These are phyloP conservation scores for Yarrowia hollandica DNA, from an alignment of 805 yeast species.

Conservation along the genomic window DNA sequence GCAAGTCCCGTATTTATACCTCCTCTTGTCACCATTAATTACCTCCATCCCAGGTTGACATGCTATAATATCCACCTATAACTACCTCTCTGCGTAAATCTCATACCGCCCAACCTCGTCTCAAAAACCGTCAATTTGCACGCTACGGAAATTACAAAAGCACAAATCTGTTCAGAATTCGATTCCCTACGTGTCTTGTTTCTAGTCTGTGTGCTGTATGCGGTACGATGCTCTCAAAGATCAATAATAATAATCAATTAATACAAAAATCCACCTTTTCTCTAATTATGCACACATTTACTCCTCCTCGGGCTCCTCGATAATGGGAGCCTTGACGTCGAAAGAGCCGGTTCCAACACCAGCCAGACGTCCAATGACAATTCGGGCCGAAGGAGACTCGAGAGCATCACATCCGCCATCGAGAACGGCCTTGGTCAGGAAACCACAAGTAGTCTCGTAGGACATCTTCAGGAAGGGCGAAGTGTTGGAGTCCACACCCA, in stretches of 20 bases:
- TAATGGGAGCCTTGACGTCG: slow-evolving; percentile 53
- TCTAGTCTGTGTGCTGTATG: too few species aligned
- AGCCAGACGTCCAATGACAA: slow-evolving; percentile 87
- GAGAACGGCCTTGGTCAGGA: slow-evolving; percentile 92
- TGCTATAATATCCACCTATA: too few species aligned
- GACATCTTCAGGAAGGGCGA: slow-evolving; percentile 99
- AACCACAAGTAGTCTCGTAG: slow-evolving; percentile 96
- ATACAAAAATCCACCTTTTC: background rate
- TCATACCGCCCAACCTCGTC: too few species aligned
- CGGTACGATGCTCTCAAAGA: too few species aligned
- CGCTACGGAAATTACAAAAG: too few species aligned
- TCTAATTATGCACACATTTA: slow-evolving; percentile 6
- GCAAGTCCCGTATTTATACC: too few species aligned
- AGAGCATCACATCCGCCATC: slow-evolving; percentile 86
- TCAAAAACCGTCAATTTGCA: too few species aligned
- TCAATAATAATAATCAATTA: slow-evolving; percentile 6
- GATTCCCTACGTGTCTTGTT: too few species aligned
- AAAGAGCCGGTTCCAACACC: slow-evolving; percentile 96
- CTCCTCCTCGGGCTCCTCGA: slow-evolving; percentile 23
- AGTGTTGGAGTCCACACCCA: slow-evolving; percentile 94
- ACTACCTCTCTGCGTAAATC: too few species aligned
- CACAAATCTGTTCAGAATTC: too few species aligned
- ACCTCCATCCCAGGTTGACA: too few species aligned
- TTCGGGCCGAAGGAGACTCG: slow-evolving; percentile 88
- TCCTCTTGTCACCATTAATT: too few species aligned